phyloP scores from a whole-genome alignment of 805 yeast genomes.

The Candida sanyiensis region DNA sequence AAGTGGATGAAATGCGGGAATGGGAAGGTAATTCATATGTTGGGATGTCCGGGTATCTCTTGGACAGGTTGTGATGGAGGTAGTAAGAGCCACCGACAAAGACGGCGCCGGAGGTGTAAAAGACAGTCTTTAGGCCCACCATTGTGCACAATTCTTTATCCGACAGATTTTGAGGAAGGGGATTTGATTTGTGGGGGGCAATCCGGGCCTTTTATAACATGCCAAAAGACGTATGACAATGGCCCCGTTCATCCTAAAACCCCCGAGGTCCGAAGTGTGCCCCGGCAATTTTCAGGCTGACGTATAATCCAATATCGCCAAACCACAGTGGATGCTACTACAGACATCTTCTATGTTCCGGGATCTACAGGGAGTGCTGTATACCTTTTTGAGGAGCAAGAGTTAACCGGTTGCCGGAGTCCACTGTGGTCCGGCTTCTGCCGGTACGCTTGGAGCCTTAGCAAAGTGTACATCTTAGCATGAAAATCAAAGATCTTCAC shows the following conservation, averaged over 20 bases:
- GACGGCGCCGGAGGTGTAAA: slow-evolving; percentile 11
- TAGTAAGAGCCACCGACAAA: slow-evolving; percentile 15
- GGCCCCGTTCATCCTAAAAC: not conserved
- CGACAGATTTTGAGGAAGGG: not conserved
- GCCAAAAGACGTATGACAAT: not conserved
- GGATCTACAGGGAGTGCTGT: too few relatives aligned
- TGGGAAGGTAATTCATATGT: slow-evolving; percentile 16
- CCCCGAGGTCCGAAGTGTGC: not conserved
- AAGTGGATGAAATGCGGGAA: slow-evolving; percentile 10
- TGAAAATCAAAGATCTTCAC: too few relatives aligned
- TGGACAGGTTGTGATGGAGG: slow-evolving; percentile 14
- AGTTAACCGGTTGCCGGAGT: too few relatives aligned
- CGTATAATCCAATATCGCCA: too few relatives aligned
- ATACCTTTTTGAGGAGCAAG: too few relatives aligned
- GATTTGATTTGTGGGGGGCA: not conserved
- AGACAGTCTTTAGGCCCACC: slow-evolving; percentile 10
- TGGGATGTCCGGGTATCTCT: slow-evolving; percentile 18
- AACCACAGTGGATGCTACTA: not conserved
- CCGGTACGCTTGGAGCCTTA: too few relatives aligned
- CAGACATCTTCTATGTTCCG: not conserved
- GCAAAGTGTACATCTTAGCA: too few relatives aligned
- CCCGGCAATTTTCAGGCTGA: too few relatives aligned
- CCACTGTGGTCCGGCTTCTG: too few relatives aligned
- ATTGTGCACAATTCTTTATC: not conserved
- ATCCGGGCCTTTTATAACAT: not conserved